Conservation (phyloP, 257 asterid species). For the Paraleonurus japonicus region DNA sequence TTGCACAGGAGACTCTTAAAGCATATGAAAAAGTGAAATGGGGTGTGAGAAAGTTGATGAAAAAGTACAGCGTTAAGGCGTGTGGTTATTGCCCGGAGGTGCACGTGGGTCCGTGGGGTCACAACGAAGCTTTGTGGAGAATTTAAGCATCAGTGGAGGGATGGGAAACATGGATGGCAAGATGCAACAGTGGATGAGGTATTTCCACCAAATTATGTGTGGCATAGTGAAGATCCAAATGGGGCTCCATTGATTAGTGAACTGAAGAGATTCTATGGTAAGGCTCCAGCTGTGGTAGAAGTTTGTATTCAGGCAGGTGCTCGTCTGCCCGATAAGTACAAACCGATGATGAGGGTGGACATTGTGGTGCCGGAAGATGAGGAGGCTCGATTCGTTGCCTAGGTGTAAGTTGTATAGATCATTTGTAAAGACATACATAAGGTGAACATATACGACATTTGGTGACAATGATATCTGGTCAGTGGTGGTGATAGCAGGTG, state of each 20-base stretch:
- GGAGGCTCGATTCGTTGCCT: conserved; percentile 71
- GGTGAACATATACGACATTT: background rate
- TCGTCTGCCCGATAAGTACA: conserved; percentile 57
- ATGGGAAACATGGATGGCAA: conserved; percentile 98
- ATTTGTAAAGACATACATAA: background rate
- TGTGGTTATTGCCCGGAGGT: conserved; percentile 97
- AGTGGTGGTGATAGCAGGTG: too few relatives aligned
- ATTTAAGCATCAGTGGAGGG: conserved; percentile 96
- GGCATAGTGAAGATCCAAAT: conserved; percentile 72
- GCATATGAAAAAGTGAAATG: conserved; percentile 68
- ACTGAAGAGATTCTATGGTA: conserved; percentile 76
- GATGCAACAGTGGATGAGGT: conserved; percentile 90
- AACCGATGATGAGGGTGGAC: conserved; percentile 88
- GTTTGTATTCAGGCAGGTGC: conserved; percentile 94
- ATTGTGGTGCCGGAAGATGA: conserved; percentile 73
- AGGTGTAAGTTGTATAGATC: conserved; percentile 27
- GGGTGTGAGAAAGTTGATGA: conserved; percentile 80
- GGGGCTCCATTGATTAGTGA: conserved; percentile 60
- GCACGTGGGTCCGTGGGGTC: conserved; percentile 98
- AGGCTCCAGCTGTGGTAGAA: conserved; percentile 86
- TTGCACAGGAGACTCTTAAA: conserved; percentile 66
- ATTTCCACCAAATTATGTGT: conserved; percentile 79
- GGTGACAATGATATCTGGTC: too few relatives aligned
- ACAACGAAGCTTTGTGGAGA: conserved; percentile 90
- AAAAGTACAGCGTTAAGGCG: conserved; percentile 79